Conservation (phyloP, 345 rosid species). For the Dipteronia sinensis region DNA sequence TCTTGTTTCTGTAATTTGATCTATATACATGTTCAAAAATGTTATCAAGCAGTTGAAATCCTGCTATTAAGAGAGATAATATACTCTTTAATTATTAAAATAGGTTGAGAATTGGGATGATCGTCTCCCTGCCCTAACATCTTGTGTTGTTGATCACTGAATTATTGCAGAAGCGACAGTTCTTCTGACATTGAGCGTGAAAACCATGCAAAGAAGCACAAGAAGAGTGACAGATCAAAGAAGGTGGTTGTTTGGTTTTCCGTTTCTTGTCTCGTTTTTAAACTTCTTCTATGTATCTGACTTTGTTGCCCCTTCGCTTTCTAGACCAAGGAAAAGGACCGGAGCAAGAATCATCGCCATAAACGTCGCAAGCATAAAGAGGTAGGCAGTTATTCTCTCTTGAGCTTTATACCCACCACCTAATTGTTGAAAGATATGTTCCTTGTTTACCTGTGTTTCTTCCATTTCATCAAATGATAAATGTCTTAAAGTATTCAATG, state of each 20-base stretch:
- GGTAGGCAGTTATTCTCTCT: slow-evolving; percentile 51
- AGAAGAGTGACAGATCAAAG: slow-evolving; percentile 68
- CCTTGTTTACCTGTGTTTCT: background rate
- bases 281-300: slow-evolving; percentile 9
- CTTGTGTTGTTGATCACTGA: slow-evolving; percentile 10
- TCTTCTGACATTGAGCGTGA: slow-evolving; percentile 70
- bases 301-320: slow-evolving; percentile 14
- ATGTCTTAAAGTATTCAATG: background rate
- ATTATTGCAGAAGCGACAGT: slow-evolving; percentile 38
- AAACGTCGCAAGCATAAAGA: slow-evolving; percentile 77
- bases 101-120: background rate
- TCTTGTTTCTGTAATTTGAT: background rate
- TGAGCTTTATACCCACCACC: background rate
- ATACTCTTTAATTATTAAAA: background rate
- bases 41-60: background rate
- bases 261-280: slow-evolving; percentile 1
- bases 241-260: slow-evolving; percentile 53
- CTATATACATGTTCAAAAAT: background rate
- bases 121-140: slow-evolving; percentile 13
- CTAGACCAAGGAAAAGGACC: slow-evolving; percentile 73
- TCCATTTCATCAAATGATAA: background rate
- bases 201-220: slow-evolving; percentile 60
- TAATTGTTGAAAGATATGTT: background rate
- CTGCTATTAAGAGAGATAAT: background rate
- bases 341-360: slow-evolving; percentile 67